Conservation (phyloP, 805 yeast genomes). For the Pichia membranifaciens region DNA sequence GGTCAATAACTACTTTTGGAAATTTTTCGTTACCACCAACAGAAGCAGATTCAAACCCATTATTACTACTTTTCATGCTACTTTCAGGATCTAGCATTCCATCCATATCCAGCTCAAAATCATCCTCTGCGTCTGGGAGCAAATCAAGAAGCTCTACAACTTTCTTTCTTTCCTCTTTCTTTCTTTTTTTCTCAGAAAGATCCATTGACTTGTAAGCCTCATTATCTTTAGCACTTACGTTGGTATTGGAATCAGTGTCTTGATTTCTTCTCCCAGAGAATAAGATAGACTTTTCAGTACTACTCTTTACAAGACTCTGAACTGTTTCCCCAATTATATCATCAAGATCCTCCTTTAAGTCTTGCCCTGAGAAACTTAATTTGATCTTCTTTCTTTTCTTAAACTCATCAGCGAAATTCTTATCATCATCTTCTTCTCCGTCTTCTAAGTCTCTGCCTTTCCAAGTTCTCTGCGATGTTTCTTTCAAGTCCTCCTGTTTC, state of each 20-base stretch:
- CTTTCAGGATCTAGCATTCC: background rate
- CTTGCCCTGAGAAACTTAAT: background rate
- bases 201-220: background rate
- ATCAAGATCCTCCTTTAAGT: conserved; percentile 5
- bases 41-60: too few species aligned
- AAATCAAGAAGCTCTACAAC: conserved; percentile 4
- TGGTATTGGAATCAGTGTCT: background rate
- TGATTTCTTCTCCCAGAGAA: conserved; percentile 5
- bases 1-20: background rate
- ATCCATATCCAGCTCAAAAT: conserved; percentile 15
- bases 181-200: conserved; percentile 3
- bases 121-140: conserved; percentile 16
- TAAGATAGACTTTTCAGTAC: conserved; percentile 11
- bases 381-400: conserved; percentile 11
- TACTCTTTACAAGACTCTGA: conserved; percentile 1
- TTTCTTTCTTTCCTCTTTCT: conserved; percentile 1
- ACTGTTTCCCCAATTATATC: conserved; percentile 8
- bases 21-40: background rate
- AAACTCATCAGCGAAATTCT: conserved; percentile 5
- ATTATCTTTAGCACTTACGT: background rate
- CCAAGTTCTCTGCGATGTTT: too few species aligned
- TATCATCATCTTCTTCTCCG: background rate
- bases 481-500: too few species aligned
- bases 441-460: too few species aligned
- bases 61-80: background rate